Percentiles rank a stretch among this genome's conserved stretches.
Conservation (phyloP, 495 filamentous ascomycete genomes). For the Eremomyces bilateralis region DNA sequence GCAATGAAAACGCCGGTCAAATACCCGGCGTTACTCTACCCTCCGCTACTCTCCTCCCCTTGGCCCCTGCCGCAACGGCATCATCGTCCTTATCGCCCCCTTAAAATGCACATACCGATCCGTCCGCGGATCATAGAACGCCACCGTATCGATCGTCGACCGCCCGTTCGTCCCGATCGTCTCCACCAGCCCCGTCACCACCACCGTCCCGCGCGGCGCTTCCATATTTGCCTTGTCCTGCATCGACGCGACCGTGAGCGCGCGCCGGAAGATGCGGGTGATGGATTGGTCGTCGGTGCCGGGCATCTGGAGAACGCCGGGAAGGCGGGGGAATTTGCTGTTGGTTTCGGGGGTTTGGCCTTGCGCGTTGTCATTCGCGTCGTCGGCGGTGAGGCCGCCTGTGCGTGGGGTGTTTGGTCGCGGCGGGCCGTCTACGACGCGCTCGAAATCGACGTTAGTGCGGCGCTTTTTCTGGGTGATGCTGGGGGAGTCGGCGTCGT, state of each 20-base stretch:
- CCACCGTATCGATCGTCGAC: conserved; percentile 33
- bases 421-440: too few species aligned
- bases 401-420: too few species aligned
- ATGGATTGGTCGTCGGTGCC: conserved; percentile 21
- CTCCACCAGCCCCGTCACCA: conserved; percentile 43
- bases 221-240: too few species aligned
- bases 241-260: too few species aligned
- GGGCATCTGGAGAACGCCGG: conserved; percentile 34
- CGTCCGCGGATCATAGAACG: conserved; percentile 35
- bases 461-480: background rate
- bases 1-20: too few species aligned
- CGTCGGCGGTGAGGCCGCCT: background rate
- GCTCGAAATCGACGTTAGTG: too few species aligned
- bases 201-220: conserved; percentile 40
- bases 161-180: conserved; percentile 33
- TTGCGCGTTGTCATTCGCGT: background rate
- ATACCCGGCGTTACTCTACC: too few species aligned
- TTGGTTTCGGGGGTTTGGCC: background rate
- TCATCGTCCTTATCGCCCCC: too few species aligned
- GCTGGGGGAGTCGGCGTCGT: conserved; percentile 4
- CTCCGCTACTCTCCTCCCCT: too few species aligned
- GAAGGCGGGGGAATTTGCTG: conserved; percentile 18
- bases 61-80: too few species aligned
- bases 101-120: conserved; percentile 14
- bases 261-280: conserved; percentile 2